Evolutionary conservation across 2,329 filamentous ascomycete species (phyloP).

Genomic region (Septoria petroselini): DNA sequence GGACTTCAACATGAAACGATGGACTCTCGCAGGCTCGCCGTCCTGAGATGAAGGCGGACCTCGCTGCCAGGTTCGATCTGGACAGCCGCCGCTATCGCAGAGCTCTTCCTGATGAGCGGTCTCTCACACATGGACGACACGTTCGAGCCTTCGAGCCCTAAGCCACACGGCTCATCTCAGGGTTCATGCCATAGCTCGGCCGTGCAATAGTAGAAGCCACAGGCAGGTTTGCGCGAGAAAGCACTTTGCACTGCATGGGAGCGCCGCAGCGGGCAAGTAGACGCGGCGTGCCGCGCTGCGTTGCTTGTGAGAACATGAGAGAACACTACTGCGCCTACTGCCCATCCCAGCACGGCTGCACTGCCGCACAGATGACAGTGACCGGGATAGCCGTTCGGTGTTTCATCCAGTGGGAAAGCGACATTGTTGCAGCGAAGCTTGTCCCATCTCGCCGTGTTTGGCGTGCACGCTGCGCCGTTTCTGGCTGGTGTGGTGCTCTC

Average conservation of each 20-base stretch:
- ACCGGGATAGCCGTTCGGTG: constrained; percentile 11
- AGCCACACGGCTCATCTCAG: not conserved
- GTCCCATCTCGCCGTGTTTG: constrained; percentile 19
- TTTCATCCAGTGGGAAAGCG: constrained; percentile 20
- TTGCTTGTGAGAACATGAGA: too few species aligned
- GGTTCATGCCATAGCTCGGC: not conserved
- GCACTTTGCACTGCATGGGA: not conserved
- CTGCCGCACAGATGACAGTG: not conserved
- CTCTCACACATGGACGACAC: not conserved
- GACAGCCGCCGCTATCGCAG: too few species aligned
- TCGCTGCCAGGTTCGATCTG: too few species aligned
- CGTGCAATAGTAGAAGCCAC: not conserved
- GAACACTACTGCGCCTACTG: too few species aligned
- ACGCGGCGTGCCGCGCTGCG: not conserved
- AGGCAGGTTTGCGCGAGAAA: constrained; percentile 9
- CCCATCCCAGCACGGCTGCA: not conserved
- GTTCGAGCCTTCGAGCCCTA: not conserved
- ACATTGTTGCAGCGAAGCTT: constrained; percentile 26
- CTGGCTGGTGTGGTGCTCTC: constrained; percentile 8
- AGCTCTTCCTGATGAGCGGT: too few species aligned
- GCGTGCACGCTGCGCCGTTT: constrained; percentile 14
- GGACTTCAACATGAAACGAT: constrained; percentile 4
- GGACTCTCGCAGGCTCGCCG: too few species aligned
- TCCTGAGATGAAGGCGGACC: too few species aligned
- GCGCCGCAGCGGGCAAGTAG: not conserved